Evolutionary conservation across 768 basidiomycete species (phyloP).

Genomic region (Naganishia antarctica): DNA sequence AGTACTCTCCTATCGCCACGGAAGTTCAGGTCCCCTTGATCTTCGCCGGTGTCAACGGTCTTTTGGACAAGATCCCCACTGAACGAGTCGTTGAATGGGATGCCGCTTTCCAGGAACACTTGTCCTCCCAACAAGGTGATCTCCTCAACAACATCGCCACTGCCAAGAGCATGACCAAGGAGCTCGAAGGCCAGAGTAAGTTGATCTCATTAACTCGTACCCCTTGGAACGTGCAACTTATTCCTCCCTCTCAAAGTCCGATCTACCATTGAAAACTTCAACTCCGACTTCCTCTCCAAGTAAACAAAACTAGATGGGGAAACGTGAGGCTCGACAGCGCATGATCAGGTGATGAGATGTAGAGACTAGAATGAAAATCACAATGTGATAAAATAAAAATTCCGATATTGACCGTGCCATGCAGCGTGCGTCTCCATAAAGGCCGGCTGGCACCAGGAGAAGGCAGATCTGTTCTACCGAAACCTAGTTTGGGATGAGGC

Average conservation of each 20-base stretch:
- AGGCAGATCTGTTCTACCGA: too few relatives aligned
- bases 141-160: slow-evolving; percentile 79
- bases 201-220: not conserved
- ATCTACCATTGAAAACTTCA: slow-evolving; percentile 27
- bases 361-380: slow-evolving; percentile 24
- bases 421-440: too few relatives aligned
- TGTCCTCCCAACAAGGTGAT: slow-evolving; percentile 64
- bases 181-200: slow-evolving; percentile 75
- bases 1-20: slow-evolving; percentile 57
- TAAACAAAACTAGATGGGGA: slow-evolving; percentile 19
- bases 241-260: slow-evolving; percentile 1
- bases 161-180: slow-evolving; percentile 72
- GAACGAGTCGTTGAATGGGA: slow-evolving; percentile 65
- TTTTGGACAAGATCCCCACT: slow-evolving; percentile 91
- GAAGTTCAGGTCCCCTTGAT: slow-evolving; percentile 98
- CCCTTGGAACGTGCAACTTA: not conserved
- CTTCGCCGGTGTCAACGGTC: slow-evolving; percentile 99
- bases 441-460: too few relatives aligned
- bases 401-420: not conserved
- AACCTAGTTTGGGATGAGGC: too few relatives aligned
- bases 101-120: slow-evolving; percentile 81
- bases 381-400: slow-evolving; percentile 16
- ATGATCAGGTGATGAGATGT: slow-evolving; percentile 8
- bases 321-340: slow-evolving; percentile 8
- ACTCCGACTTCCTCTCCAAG: slow-evolving; percentile 23